Percentiles rank a stretch among this genome's conserved stretches.
These are phyloP conservation scores for Xylaria sp. DNA, from an alignment of 495 filamentous ascomycete genomes.

Conservation along the genomic window DNA sequence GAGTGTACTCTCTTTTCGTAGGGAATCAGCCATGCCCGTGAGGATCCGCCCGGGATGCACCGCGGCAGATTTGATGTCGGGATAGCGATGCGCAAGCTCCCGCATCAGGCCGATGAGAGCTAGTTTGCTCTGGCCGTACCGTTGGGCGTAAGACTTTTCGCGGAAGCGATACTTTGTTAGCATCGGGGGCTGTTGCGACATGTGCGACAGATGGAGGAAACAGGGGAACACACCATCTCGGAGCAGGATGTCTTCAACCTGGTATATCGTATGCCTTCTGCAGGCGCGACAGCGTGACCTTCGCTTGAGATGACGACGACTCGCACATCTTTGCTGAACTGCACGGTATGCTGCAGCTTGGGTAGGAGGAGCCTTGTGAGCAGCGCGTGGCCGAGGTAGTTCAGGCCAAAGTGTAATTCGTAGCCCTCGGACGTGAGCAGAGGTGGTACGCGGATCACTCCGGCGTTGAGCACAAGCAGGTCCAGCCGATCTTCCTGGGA, in stretches of 20 bases:
- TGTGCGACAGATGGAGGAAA: background rate
- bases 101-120: conserved; percentile 65
- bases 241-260: conserved; percentile 44
- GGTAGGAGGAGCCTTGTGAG: conserved; percentile 68
- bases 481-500: conserved; percentile 47
- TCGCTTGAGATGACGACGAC: conserved; percentile 40
- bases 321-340: conserved; percentile 45
- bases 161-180: background rate
- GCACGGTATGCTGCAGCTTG: conserved; percentile 52
- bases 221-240: conserved; percentile 41
- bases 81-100: conserved; percentile 64
- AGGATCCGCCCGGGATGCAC: conserved; percentile 64
- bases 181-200: background rate
- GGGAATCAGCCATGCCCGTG: conserved; percentile 21
- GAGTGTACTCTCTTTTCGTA: conserved; percentile 26
- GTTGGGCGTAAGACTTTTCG: conserved; percentile 30
- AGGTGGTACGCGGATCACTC: conserved; percentile 60
- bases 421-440: conserved; percentile 63
- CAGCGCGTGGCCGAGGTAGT: conserved; percentile 69
- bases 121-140: conserved; percentile 69
- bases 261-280: conserved; percentile 43
- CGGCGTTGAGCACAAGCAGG: conserved; percentile 68
- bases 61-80: conserved; percentile 59
- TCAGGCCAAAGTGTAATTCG: conserved; percentile 70
- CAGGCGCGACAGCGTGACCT: conserved; percentile 36